Evolutionary conservation across 192 early-diverging fungal genomes (phyloP).

Genomic region (Coemansia sp.): DNA sequence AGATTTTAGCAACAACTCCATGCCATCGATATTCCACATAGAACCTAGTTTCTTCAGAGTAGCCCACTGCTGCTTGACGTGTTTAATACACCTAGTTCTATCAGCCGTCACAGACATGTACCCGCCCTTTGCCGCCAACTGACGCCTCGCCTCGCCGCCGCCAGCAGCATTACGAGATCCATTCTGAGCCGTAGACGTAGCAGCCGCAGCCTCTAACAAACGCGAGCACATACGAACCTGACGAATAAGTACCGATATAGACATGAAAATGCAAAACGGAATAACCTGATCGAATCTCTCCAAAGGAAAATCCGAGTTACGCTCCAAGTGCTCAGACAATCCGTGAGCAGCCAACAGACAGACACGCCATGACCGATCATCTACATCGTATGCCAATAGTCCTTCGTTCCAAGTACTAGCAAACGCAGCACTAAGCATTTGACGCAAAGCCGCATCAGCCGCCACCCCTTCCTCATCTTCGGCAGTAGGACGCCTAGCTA

Average conservation of each 20-base stretch:
- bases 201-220: slow-evolving; percentile 4
- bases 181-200: not conserved
- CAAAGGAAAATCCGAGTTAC: slow-evolving; percentile 47
- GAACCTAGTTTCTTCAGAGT: slow-evolving; percentile 35
- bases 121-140: slow-evolving; percentile 10
- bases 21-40: slow-evolving; percentile 46
- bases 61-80: slow-evolving; percentile 44
- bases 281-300: slow-evolving; percentile 55
- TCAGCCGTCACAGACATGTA: slow-evolving; percentile 15
- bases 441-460: slow-evolving; percentile 31
- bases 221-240: slow-evolving; percentile 44
- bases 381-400: slow-evolving; percentile 43
- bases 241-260: slow-evolving; percentile 43
- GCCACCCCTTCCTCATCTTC: not conserved
- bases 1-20: slow-evolving; percentile 39
- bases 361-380: slow-evolving; percentile 30
- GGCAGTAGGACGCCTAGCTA: slow-evolving; percentile 5
- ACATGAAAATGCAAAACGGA: slow-evolving; percentile 56
- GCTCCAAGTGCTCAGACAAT: slow-evolving; percentile 42
- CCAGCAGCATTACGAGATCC: not conserved
- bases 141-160: not conserved
- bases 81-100: slow-evolving; percentile 22
- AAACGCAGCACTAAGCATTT: slow-evolving; percentile 49
- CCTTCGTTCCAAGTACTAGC: slow-evolving; percentile 53
- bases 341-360: slow-evolving; percentile 35